Conservation (phyloP, 768 basidiomycete genomes). For the Tephrocybe sp. region DNA sequence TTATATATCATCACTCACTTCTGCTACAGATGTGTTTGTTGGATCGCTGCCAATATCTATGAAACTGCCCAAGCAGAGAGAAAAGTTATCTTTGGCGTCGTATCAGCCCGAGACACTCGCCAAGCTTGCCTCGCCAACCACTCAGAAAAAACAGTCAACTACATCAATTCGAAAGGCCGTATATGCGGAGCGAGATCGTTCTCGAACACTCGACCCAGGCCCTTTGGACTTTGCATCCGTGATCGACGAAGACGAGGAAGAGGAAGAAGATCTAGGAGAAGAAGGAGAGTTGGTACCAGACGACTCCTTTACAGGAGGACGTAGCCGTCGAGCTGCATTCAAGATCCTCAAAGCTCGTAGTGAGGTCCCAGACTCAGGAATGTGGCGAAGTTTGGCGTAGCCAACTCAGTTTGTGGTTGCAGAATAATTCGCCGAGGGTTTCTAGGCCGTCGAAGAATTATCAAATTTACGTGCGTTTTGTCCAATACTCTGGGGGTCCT, state of each 20-base stretch:
- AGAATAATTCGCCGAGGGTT: neutral
- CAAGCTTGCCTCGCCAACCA: slow-evolving; percentile 32
- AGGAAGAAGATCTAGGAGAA: slow-evolving; percentile 22
- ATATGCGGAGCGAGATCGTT: slow-evolving; percentile 70
- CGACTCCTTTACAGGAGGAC: slow-evolving; percentile 35
- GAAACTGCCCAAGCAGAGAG: slow-evolving; percentile 32
- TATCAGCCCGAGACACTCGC: slow-evolving; percentile 55
- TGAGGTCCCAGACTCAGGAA: slow-evolving; percentile 66
- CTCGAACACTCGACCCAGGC: slow-evolving; percentile 67
- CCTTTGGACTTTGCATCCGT: slow-evolving; percentile 58
- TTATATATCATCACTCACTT: neutral
- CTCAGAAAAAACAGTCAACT: slow-evolving; percentile 38
- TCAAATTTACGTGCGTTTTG: slow-evolving; percentile 20
- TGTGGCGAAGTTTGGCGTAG: slow-evolving; percentile 81
- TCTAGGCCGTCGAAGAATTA: no score
- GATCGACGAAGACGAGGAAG: slow-evolving; percentile 48
- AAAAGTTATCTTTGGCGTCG: slow-evolving; percentile 51
- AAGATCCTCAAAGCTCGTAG: slow-evolving; percentile 72
- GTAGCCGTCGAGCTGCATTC: slow-evolving; percentile 59
- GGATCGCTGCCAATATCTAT: slow-evolving; percentile 70
- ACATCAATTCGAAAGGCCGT: slow-evolving; percentile 55
- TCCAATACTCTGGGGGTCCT: slow-evolving; percentile 22
- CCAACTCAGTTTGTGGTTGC: no score
- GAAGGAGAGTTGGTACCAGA: slow-evolving; percentile 16
- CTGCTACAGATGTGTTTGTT: slow-evolving; percentile 5